Evolutionary conservation across 805 yeast genomes (phyloP).

Genomic region (Saturnispora hagleri): DNA sequence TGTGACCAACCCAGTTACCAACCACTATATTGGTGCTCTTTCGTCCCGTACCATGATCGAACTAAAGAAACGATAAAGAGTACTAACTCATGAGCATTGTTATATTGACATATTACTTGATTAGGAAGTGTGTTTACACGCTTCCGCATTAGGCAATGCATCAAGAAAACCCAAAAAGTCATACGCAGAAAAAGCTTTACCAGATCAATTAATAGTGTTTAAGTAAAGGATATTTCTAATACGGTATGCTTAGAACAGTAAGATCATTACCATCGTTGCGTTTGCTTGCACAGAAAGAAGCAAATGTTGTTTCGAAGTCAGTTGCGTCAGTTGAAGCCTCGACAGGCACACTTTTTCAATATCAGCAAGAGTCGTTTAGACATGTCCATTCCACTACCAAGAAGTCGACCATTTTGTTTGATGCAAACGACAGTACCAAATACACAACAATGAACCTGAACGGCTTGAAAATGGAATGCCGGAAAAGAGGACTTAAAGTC

Average conservation of each 20-base stretch:
- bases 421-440: conserved; percentile 17
- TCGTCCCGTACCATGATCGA: background rate
- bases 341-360: conserved; percentile 14
- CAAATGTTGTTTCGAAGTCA: conserved; percentile 6
- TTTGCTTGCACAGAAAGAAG: conserved; percentile 21
- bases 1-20: background rate
- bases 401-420: conserved; percentile 25
- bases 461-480: conserved; percentile 49
- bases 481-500: conserved; percentile 47
- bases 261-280: conserved; percentile 28
- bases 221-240: background rate
- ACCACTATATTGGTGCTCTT: background rate
- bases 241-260: conserved; percentile 26
- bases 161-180: background rate
- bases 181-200: background rate
- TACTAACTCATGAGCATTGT: background rate
- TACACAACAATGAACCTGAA: conserved; percentile 40
- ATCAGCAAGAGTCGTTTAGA: conserved; percentile 12
- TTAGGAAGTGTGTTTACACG: background rate
- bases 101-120: conserved; percentile 3
- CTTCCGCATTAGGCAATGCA: background rate
- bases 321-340: conserved; percentile 1
- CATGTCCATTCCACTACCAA: conserved; percentile 29
- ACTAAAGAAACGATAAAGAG: background rate
- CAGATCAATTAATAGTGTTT: background rate